A percentile compares a stretch with the other conserved stretches of the same genome.
phyloP scores from a whole-genome alignment of 2,329 filamentous ascomycete species.

The Penicillium sp. region DNA sequence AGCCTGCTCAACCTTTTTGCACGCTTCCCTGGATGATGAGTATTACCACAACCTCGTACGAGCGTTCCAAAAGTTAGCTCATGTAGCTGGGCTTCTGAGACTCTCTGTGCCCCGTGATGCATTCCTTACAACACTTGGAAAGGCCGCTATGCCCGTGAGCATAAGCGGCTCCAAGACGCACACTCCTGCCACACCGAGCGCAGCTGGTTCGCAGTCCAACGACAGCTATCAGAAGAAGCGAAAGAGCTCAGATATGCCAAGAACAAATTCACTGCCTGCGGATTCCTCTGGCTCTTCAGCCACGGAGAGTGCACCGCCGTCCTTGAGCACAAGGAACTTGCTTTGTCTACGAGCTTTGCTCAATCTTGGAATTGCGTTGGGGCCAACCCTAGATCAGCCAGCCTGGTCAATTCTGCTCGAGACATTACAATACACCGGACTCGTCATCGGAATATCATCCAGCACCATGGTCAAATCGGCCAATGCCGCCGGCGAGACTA shows the following conservation, averaged over 20 bases:
- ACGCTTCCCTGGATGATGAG: slow-evolving; percentile 85
- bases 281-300: slow-evolving; percentile 26
- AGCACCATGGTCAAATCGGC: slow-evolving; percentile 29
- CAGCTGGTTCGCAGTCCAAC: slow-evolving; percentile 21
- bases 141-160: slow-evolving; percentile 86
- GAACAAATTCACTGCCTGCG: slow-evolving; percentile 23
- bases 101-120: slow-evolving; percentile 86
- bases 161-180: slow-evolving; percentile 30
- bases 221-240: slow-evolving; percentile 31
- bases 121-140: slow-evolving; percentile 88
- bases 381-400: slow-evolving; percentile 73
- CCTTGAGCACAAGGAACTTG: slow-evolving; percentile 82
- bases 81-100: slow-evolving; percentile 85
- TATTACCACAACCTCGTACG: slow-evolving; percentile 91
- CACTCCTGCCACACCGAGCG: slow-evolving; percentile 11
- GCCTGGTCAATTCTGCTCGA: slow-evolving; percentile 90
- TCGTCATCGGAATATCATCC: slow-evolving; percentile 62
- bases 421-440: slow-evolving; percentile 87
- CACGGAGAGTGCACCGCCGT: slow-evolving; percentile 47
- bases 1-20: slow-evolving; percentile 91
- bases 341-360: slow-evolving; percentile 85
- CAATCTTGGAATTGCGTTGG: slow-evolving; percentile 93
- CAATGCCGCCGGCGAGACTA: slow-evolving; percentile 29
- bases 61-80: slow-evolving; percentile 91
- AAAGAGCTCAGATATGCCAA: slow-evolving; percentile 27